Conservation (phyloP, 73 alveolate species). For the Paramecium sonneborni region DNA sequence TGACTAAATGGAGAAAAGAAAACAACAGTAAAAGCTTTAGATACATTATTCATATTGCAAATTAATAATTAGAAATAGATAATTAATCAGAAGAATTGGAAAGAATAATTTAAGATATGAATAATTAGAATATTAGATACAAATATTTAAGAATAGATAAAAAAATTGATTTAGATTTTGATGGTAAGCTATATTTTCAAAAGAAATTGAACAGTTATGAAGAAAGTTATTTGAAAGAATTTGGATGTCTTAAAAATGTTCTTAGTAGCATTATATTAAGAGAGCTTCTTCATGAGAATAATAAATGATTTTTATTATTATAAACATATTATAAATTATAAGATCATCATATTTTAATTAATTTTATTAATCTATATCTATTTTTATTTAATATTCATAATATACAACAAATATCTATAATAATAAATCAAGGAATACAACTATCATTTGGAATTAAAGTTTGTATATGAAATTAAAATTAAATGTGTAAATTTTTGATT, state of each 20-base stretch:
- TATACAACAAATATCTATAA: no score
- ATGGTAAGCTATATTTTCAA: not conserved
- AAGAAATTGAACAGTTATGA: slow-evolving; percentile 58
- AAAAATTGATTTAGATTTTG: not conserved
- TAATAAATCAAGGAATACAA: not conserved
- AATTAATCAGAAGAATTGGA: not conserved
- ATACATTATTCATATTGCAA: slow-evolving; percentile 88
- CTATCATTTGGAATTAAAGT: slow-evolving; percentile 22
- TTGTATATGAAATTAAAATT: no score
- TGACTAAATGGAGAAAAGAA: slow-evolving; percentile 84
- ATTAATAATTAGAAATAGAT: slow-evolving; percentile 67
- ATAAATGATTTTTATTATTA: not conserved
- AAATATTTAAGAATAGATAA: not conserved
- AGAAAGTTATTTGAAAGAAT: slow-evolving; percentile 29
- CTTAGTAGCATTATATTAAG: not conserved
- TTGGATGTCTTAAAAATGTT: not conserved
- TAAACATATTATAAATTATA: not conserved
- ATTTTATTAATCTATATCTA: slow-evolving; percentile 43
- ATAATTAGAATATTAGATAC: not conserved
- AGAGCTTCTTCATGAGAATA: not conserved
- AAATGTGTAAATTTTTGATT: no score
- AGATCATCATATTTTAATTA: not conserved
- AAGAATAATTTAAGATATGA: not conserved
- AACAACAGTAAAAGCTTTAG: slow-evolving; percentile 68
- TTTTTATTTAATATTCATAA: not conserved